Evolutionary conservation across 2,329 filamentous ascomycete genomes (phyloP).

Genomic region (Hirsutella thompsonii): DNA sequence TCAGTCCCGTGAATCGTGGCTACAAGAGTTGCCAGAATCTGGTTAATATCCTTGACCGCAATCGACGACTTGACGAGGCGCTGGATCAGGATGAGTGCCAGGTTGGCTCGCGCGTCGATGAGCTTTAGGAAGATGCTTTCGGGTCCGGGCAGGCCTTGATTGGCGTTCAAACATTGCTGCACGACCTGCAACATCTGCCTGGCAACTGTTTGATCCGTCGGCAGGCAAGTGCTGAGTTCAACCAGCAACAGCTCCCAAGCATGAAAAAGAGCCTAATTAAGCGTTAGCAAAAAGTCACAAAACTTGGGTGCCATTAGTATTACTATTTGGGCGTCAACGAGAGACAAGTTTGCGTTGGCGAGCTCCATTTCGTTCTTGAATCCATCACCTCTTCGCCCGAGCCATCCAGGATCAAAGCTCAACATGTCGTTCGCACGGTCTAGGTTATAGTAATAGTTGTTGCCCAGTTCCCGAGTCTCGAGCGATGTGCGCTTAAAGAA

Average conservation of each 20-base stretch:
- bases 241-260: slow-evolving; percentile 83
- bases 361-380: slow-evolving; percentile 73
- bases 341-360: slow-evolving; percentile 81
- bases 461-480: slow-evolving; percentile 52
- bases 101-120: slow-evolving; percentile 61
- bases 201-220: slow-evolving; percentile 40
- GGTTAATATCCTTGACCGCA: slow-evolving; percentile 35
- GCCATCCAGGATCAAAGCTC: slow-evolving; percentile 66
- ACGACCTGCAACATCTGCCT: slow-evolving; percentile 63
- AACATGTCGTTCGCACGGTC: slow-evolving; percentile 65
- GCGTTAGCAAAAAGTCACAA: background rate
- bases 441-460: slow-evolving; percentile 75
- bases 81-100: slow-evolving; percentile 73
- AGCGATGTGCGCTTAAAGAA: slow-evolving; percentile 70
- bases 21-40: slow-evolving; percentile 37
- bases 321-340: slow-evolving; percentile 85
- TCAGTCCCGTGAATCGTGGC: slow-evolving; percentile 40
- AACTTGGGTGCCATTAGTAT: background rate
- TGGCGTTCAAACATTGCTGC: slow-evolving; percentile 65
- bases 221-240: slow-evolving; percentile 61
- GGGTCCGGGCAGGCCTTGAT: slow-evolving; percentile 57
- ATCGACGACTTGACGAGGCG: slow-evolving; percentile 51
- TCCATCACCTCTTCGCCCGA: slow-evolving; percentile 52
- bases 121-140: slow-evolving; percentile 74
- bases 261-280: slow-evolving; percentile 58